Evolutionary conservation across 2,329 filamentous ascomycete genomes (phyloP).

Genomic region (Leptographium galeiforme): DNA sequence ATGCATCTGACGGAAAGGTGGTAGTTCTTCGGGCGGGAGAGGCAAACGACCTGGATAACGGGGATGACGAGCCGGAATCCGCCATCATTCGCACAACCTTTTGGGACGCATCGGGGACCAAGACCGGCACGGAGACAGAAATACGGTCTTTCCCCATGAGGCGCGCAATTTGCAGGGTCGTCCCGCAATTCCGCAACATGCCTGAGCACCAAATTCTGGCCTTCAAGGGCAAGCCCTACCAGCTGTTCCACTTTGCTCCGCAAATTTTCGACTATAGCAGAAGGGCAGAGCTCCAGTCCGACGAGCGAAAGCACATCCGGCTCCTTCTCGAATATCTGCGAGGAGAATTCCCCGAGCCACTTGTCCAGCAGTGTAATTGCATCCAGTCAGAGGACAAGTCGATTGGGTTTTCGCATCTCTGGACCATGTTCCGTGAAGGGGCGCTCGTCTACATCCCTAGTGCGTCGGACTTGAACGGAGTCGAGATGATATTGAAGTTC

Average conservation of each 20-base stretch:
- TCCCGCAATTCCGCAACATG: not conserved
- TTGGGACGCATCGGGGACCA: not conserved
- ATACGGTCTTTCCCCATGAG: not conserved
- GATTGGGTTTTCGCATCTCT: not conserved
- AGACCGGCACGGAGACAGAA: not conserved
- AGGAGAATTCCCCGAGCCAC: not conserved
- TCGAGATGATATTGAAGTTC: not conserved
- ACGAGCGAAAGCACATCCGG: not conserved
- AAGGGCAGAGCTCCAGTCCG: too few relatives aligned
- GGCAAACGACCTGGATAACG: not conserved
- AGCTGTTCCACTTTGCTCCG: not conserved
- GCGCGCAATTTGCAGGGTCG: not conserved
- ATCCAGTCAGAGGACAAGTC: not conserved
- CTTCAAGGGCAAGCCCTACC: not conserved
- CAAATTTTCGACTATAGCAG: not conserved
- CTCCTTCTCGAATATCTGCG: not conserved
- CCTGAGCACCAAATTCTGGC: not conserved
- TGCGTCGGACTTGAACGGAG: not conserved
- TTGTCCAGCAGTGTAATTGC: not conserved
- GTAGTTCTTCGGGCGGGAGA: not conserved
- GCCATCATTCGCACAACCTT: not conserved
- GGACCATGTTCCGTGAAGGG: not conserved
- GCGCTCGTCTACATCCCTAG: not conserved
- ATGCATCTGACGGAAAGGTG: not conserved
- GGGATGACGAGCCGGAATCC: not conserved